Base-by-base conservation (phyloP, 2,329 filamentous ascomycete species). In the Aspergillus spinulosporus region DNA sequence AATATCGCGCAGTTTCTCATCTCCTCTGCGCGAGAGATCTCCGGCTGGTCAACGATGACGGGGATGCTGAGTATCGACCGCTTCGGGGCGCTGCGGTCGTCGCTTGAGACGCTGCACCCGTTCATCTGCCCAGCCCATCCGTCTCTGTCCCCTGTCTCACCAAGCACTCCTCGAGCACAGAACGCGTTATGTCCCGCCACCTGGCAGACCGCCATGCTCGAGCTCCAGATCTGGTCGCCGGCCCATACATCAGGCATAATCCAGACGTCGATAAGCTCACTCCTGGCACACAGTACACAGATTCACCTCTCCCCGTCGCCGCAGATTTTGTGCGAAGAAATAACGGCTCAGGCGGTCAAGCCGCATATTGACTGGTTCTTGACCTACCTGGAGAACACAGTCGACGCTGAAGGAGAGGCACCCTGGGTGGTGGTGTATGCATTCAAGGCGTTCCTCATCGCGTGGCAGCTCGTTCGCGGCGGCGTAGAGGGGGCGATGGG, bases 1-100 rank as follows among this genome's bases (percentile, higher is more conserved):
- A 77, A 76, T 49, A 72, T 77, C 31, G 68, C 73, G 1, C 73
- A 76, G 28, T 77, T 77, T 46, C 61, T 77, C 7, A 68, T 76
- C 11, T 77, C 74, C 3, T 75, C 73, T 55, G 73, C 74, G 2
- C 70, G 74, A 2, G 74, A 77, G 49, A 69, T 76, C 43, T 76
- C 74, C 1, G 74, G 75, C 29, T 77, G 74, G 74, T 76, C 72
- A 4, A 73, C 73, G 3, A 77, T 77, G 71, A 76, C 74, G 0
- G 74, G 74, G 1, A 68, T 72, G 57, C 65, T 77, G 3, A 76
- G 75, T 56, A 68, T 73, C 37, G 74, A 76, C 51, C 64, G 75
- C 14, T 66, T 76, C 3, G 67, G 70, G 28, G 68, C 72, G 1
- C 58, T 77, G 21, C 58, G 65, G 15, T 66, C 69, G 2, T 76